Base-by-base conservation (phyloP, 75 land plant genomes). In the Ceratopteris richardii region DNA sequence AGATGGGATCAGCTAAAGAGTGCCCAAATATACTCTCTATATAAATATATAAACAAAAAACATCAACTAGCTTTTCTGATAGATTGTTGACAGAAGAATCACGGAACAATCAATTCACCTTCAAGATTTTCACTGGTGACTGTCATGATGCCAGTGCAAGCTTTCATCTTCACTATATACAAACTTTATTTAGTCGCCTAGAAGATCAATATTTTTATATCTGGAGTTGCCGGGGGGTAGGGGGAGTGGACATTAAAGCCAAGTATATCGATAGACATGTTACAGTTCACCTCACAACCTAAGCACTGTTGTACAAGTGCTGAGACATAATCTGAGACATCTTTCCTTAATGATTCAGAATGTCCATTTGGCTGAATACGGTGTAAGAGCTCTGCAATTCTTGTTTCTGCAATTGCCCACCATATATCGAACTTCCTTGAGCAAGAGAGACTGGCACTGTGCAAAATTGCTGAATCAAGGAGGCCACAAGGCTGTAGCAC, bases 281-380 rank as follows among this genome's bases (percentile, higher is more conserved):
- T 40, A 9, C 14, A 40, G 51, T 6, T 40, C 16, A 95, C 99
- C 88, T 84, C 41, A 57, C 96, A 95, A 17, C 80, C 67, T 44
- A 86, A 76, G 74, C 97, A 86, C 36, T 80, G 77, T 54, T 19
- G 61, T 24, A 95, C 82, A 43, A 95, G 84, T 13, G 66, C 59
- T 64, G 73, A 57, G 29, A 95, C 96, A 66, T 95, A 95, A 37
- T 82, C 63, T 0, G 82, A 84, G 51, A 95, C 99, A 29, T 81
- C 97, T 30, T 75, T 74, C 57, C 99, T 63, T 6, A 77, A 70
- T 26, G 66, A 74, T 64, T 95, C 96, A 1, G 99, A 95, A 1
- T 64, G 76, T 19, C 53, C 58, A 51, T 74, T 90, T 37, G 98
- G 98, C 70, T 86, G 91, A 57, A 94, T 86, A 48, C 80, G 53